These are phyloP conservation scores for Neurospora sp. DNA, from an alignment of 495 filamentous ascomycete species.

Conservation along the genomic window DNA sequence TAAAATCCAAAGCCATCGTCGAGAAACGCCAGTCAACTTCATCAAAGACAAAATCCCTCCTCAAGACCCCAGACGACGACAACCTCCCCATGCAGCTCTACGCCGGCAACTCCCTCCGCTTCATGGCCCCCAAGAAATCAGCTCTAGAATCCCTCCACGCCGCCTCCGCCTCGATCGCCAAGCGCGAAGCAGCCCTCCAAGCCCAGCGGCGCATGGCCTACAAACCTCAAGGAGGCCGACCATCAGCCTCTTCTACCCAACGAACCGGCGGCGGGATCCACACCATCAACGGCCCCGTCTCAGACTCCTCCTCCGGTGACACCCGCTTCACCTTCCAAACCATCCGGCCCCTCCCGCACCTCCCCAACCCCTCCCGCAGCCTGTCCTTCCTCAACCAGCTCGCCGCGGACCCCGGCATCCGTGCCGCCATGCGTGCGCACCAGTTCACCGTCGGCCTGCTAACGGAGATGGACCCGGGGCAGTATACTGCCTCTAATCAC, in stretches of 20 bases:
- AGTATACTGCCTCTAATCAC: conserved; percentile 57
- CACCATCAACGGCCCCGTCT: conserved; percentile 6
- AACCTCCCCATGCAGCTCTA: conserved; percentile 38
- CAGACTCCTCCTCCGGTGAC: conserved; percentile 16
- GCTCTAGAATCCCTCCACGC: conserved; percentile 40
- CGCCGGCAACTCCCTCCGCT: conserved; percentile 45
- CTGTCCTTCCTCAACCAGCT: conserved; percentile 68
- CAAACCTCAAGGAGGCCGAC: conserved; percentile 1
- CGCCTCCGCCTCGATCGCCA: conserved; percentile 29
- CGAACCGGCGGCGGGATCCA: conserved; percentile 19
- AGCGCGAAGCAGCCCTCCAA: conserved; percentile 27
- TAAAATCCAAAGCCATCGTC: conserved; percentile 19
- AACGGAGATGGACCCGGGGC: conserved; percentile 87
- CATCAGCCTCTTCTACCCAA: conserved; percentile 12
- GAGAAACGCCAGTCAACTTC: conserved; percentile 9
- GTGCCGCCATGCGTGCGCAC: conserved; percentile 69
- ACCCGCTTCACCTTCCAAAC: conserved; percentile 70
- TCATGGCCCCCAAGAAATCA: conserved; percentile 49
- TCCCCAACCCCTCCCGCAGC: conserved; percentile 60
- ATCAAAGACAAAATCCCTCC: conserved; percentile 9
- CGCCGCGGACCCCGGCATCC: conserved; percentile 75
- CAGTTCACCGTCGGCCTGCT: conserved; percentile 78
- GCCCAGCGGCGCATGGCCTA: conserved; percentile 3
- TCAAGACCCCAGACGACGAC: conserved; percentile 23
- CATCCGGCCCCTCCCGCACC: conserved; percentile 59